Evolutionary conservation across 768 basidiomycete species (phyloP), one percentile per base, ranked within the genome.

Genomic region (Pleurotus sapidus): DNA sequence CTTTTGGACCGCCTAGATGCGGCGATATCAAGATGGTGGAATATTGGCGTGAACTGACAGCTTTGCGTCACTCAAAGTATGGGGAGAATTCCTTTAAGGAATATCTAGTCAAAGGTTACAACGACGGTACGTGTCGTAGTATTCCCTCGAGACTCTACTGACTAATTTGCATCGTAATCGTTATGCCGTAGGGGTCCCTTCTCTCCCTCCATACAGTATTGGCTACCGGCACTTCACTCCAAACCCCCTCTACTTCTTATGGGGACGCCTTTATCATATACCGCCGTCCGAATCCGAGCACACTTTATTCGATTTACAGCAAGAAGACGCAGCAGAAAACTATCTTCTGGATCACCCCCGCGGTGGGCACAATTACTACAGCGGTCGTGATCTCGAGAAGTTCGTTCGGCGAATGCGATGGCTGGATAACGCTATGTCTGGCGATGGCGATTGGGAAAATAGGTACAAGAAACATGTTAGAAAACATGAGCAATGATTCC

Each of bases 361-460:
- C 27, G 84, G 84, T 11, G 84, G 85, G 2, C 84, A 87, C 65
- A 84, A 84, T 60, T 87, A 86, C 65, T 86, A 85, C 66, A 82
- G 78, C 57, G 74, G 74, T 14, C 72, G 82, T 34, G 80, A 85
- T 62, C 70, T 82, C 64, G 83, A 86, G 62, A 71, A 70, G 51
- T 65, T 79, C 8, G 37, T 68, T 12, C 71, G 73, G 12, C 71
- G 80, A 50, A 70, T 81, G 56, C 56, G 63, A 12, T 82, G 77
- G 80, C 64, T 83, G 9, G 66, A 71, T 18, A 67, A 73, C 57
- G 65, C 77, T 20, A 67, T 73, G 54, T 67, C 69, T 23, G 55
- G 34, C 30, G 17, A 25, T 9, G 70, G 62, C 3, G 69, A 73
- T 24, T 82, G 82, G 82, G 77, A 78, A 67, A 72, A 76, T 25